Base-by-base conservation (phyloP, 1,284 basidiomycete genomes). In the Tilletia walkeri region DNA sequence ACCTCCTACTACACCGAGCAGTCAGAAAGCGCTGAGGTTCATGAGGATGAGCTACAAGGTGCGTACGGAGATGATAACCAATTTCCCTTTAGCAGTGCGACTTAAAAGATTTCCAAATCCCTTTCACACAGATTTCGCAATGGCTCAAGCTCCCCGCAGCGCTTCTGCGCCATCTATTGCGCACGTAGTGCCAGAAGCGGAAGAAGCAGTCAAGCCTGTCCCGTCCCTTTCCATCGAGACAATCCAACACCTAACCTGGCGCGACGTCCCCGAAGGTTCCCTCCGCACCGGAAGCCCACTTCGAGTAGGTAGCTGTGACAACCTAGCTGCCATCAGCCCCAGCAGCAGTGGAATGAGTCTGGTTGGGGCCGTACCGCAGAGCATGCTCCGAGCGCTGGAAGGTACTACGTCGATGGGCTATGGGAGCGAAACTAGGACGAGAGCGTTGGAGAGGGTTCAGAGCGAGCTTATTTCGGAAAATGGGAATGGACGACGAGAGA, bases 201-300 rank as follows among this genome's bases (percentile, higher is more conserved):
- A 45, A 7, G 41, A 45, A 14, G 9, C 41, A 14, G 41, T 45
- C 41, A 30, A 56, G 12, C 54, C 54, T 12, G 54, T 34, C 16
- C 24, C 54, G 1, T 56, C 54, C 4, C 54, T 56, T 5, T 56
- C 54, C 10, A 14, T 56, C 20, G 54, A 56, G 54, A 56, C 54
- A 5, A n/a, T 56, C 20, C 24, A 56, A 56, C 54, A 56, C 10
- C 16, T 56, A 12, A 56, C 54, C 54, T 56, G 54, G 54, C 54
- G 54, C 12, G 54, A 56, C 20, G 54, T 56, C 34, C 54, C 18
- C 24, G 54, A 56, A 56, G 54, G 54, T 24, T 56, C 54, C 3
- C 54, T 56, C 54, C 54, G 54, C 14, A 56, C 24, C 54, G 54
- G 54, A n/a, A 56, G 54, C 54, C 54, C 54, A 4, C 24, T 56